These are phyloP conservation scores for Gorgonomyces haynaldii DNA, from an alignment of 192 early-diverging fungal species.

Conservation along the genomic window DNA sequence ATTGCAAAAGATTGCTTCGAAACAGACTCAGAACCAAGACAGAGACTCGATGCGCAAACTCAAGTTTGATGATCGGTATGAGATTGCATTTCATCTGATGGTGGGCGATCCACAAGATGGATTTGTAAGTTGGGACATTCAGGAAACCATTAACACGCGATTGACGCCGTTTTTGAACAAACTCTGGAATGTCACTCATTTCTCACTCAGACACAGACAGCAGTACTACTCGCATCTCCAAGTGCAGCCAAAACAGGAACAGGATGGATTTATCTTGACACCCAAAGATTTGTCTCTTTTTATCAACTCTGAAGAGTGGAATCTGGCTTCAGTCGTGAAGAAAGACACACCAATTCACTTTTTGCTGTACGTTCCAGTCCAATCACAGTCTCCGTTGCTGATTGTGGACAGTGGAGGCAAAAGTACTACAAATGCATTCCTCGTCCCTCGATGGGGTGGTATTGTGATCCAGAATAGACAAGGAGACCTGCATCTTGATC, in stretches of 20 bases:
- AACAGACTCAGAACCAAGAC: no score
- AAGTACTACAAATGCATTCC: slow-evolving; percentile 78
- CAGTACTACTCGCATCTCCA: slow-evolving; percentile 65
- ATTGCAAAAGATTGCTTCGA: no score
- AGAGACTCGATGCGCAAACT: slow-evolving; percentile 48
- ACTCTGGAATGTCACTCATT: slow-evolving; percentile 55
- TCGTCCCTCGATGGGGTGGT: slow-evolving; percentile 96
- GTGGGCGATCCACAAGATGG: slow-evolving; percentile 66
- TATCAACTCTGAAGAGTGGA: slow-evolving; percentile 95
- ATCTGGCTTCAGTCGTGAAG: slow-evolving; percentile 76
- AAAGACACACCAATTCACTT: slow-evolving; percentile 77
- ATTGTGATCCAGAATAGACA: slow-evolving; percentile 48
- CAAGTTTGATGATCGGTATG: slow-evolving; percentile 76
- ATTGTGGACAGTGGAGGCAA: slow-evolving; percentile 40
- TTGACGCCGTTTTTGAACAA: slow-evolving; percentile 62
- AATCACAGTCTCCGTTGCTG: slow-evolving; percentile 53
- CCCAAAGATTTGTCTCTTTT: slow-evolving; percentile 75
- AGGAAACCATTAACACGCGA: slow-evolving; percentile 50
- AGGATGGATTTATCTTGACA: slow-evolving; percentile 27
- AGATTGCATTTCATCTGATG: slow-evolving; percentile 76
- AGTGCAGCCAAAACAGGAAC: slow-evolving; percentile 40
- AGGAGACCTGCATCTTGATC: slow-evolving; percentile 15
- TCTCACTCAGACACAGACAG: slow-evolving; percentile 65
- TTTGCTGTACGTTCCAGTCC: slow-evolving; percentile 72
- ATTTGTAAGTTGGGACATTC: slow-evolving; percentile 71